Base-by-base conservation (phyloP, 139 green algal species). In the Volvox africanus region DNA sequence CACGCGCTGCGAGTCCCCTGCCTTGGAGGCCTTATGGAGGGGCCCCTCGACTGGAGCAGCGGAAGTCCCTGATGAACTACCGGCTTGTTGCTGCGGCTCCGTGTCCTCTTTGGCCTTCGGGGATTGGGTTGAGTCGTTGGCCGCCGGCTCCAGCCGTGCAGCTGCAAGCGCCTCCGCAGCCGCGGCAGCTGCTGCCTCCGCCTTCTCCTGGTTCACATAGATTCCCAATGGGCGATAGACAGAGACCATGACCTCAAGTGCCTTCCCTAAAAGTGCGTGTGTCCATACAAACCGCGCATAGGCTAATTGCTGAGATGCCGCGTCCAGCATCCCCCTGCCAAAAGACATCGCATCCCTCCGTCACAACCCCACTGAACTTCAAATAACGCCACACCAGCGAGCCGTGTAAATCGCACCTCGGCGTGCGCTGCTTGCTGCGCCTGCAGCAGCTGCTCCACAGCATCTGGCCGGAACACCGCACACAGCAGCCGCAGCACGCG, bases 401-500 rank as follows among this genome's bases (percentile, higher is more conserved):
- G 14, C 71, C 1, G 18, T 30, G 44, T 55, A 55, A 55, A 30
- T 9, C 85, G 20, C 71, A 73, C 84, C 87, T 82, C 22, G 68
- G 21, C 44, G 73, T 80, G 86, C 89, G 68, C 61, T 24, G 68
- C 61, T 75, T 71, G 44, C 89, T 89, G 28, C 86, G 75, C 61
- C 82, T 80, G 69, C 77, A 88, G 65, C 81, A 77, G 75, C 81
- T 75, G 30, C 76, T 80, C 91, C 55, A 44, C 87, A 24, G 61
- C 73, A 18, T 80, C 50, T 0, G 88, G 88, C 37, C 90, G 50
- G 89, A 95, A 96, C 85, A 98, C 93, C 1, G 93, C 92, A 24
- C 94, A 84, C 88, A 98, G 93, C 79, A 96, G 86, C 2, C 92
- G 78, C 75, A 96, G 65, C 81, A 98, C 96, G 9, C 97, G 91